Evolutionary conservation across 2,329 filamentous ascomycete species (phyloP), one percentile per base, ranked within the genome.

Genomic region (Diaporthe capsici): DNA sequence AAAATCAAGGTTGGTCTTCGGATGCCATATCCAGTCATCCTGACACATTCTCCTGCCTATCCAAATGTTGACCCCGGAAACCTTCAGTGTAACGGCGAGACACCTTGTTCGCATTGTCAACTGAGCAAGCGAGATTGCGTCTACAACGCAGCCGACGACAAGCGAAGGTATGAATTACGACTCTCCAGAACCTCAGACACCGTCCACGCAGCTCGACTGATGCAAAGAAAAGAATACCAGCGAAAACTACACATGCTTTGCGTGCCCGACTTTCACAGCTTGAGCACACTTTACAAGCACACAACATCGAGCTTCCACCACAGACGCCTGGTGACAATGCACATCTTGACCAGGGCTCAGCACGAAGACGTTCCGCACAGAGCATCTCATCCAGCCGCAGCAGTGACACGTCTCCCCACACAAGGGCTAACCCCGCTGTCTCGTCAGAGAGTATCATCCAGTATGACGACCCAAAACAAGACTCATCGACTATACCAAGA

Each of bases 81-180:
- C 10, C 6, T 22, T 22, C 44, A 67, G 61, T 67, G 61, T n/a
- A 37, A 67, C 20, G 61, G 61, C 42, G 44, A 67, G 12, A 51
- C 44, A 9, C 61, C 61, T n/a, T 67, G 61, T 47, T 51, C 61
- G 4, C 28, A 67, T n/a, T 67, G 61, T 13, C 28, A 67, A n/a
- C 3, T 25, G 39, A 31, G 42, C 28, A 67, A n/a, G 20, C 17
- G 44, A 28, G 9, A 44, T n/a, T 67, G 61, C 28, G 31, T 67
- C 25, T 67, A 49, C 20, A 67, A 67, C 28, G 61, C 61, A 22
- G 61, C 61, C 10, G 61, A 67, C 10, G 61, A 67, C 44, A 67
- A 67, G 28, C 61, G 61, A 31, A 67, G 25, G 61, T 67, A 37
- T 65, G 60, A 31, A 2, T 1, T 20, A 13, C 13, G 9, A 31